Percentiles rank a stretch among this genome's conserved stretches.
phyloP scores from a whole-genome alignment of 805 yeast genomes.

The Priceomyces castillae region DNA sequence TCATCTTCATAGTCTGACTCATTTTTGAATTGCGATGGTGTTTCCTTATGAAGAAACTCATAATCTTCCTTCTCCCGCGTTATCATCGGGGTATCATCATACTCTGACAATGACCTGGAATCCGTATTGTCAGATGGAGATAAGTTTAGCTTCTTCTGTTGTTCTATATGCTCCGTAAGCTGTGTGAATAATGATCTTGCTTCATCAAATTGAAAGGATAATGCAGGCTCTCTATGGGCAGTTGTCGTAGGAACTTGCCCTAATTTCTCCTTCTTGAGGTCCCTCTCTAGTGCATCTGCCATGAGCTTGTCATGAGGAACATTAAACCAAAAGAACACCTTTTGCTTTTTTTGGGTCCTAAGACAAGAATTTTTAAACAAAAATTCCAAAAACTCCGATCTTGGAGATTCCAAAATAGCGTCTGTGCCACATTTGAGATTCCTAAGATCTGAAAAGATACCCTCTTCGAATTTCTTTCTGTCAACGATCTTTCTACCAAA shows the following conservation, averaged over 20 bases:
- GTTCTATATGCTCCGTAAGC: conserved; percentile 37
- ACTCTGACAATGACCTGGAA: conserved; percentile 15
- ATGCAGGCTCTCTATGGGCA: conserved; percentile 74
- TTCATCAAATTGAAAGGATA: conserved; percentile 67
- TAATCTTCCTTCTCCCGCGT: conserved; percentile 7
- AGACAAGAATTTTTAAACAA: conserved; percentile 82
- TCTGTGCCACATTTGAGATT: conserved; percentile 81
- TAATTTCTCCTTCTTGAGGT: conserved; percentile 70
- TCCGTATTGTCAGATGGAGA: conserved; percentile 7
- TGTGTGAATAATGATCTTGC: conserved; percentile 53
- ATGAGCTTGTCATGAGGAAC: conserved; percentile 92
- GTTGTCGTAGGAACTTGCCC: conserved; percentile 68
- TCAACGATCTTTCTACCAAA: conserved; percentile 85
- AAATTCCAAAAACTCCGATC: conserved; percentile 79
- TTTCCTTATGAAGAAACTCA: conserved; percentile 17
- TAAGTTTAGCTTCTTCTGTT: conserved; percentile 7
- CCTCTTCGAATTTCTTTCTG: conserved; percentile 94
- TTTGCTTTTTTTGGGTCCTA: conserved; percentile 93
- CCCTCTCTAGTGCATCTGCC: conserved; percentile 91
- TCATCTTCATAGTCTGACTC: conserved; percentile 53
- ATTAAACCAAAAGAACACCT: conserved; percentile 94
- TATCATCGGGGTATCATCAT: conserved; percentile 7
- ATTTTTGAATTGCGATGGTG: conserved; percentile 22
- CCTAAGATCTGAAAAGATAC: conserved; percentile 87
- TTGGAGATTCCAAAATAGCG: conserved; percentile 84